These are phyloP conservation scores for Boletus sp. DNA, from an alignment of 1,284 basidiomycete genomes.

Conservation along the genomic window DNA sequence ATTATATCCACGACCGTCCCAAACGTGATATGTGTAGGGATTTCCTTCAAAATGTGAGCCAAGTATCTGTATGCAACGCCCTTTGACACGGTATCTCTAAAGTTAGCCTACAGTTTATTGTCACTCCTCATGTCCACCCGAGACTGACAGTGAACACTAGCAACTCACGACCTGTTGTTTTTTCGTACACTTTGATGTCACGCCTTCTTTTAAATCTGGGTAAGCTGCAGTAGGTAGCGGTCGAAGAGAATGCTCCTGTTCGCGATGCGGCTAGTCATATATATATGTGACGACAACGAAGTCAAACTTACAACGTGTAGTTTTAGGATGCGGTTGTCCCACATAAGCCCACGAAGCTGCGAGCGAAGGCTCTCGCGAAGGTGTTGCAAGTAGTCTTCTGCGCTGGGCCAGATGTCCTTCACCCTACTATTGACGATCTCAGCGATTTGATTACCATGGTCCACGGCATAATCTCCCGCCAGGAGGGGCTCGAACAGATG, in stretches of 20 bases:
- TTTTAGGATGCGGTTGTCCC: constrained; percentile 9
- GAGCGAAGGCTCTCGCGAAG: no score
- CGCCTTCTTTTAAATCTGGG: constrained; percentile 1
- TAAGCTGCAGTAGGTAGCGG: constrained; percentile 11
- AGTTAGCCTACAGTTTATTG: no score
- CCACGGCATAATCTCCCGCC: no score
- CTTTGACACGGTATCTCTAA: not conserved
- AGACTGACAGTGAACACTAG: not conserved
- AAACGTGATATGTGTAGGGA: not conserved
- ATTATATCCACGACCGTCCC: not conserved
- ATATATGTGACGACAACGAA: no score
- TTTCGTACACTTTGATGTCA: constrained; percentile 11
- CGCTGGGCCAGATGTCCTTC: not conserved
- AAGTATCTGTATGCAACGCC: not conserved
- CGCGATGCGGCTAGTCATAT: no score
- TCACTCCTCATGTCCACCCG: not conserved
- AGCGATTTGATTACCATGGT: not conserved
- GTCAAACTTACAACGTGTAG: not conserved
- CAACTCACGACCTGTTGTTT: not conserved
- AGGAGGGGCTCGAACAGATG: constrained; percentile 13
- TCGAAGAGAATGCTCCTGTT: constrained; percentile 8
- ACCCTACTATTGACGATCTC: not conserved
- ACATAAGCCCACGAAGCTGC: no score
- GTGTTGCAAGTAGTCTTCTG: not conserved
- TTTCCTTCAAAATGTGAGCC: not conserved